Conservation (phyloP, 805 yeast species). For the Wickerhamiella cacticola region DNA sequence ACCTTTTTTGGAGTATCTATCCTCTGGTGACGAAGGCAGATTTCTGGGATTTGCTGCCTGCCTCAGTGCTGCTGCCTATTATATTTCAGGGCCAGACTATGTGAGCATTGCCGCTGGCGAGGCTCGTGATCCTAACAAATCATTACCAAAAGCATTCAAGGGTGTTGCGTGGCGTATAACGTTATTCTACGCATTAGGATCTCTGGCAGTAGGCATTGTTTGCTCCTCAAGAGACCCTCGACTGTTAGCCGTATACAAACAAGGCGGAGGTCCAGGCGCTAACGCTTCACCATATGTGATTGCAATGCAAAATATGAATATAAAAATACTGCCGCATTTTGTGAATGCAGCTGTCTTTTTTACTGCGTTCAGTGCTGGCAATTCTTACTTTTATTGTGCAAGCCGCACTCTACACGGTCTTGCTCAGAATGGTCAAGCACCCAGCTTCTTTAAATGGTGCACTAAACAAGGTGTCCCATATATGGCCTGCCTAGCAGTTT, state of each 20-base stretch:
- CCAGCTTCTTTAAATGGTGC: conserved; percentile 49
- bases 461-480: conserved; percentile 61
- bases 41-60: conserved; percentile 64
- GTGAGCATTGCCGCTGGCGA: conserved; percentile 80
- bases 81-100: conserved; percentile 79
- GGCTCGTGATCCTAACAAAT: conserved; percentile 54
- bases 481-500: conserved; percentile 37
- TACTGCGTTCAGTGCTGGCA: conserved; percentile 74
- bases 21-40: conserved; percentile 45
- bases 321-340: conserved; percentile 35
- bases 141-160: conserved; percentile 62
- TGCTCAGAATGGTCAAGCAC: conserved; percentile 63
- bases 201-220: conserved; percentile 64
- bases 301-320: conserved; percentile 55
- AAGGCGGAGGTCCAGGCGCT: conserved; percentile 38
- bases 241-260: conserved; percentile 44
- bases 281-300: conserved; percentile 53
- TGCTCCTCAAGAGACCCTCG: conserved; percentile 57
- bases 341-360: conserved; percentile 67
- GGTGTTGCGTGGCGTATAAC: conserved; percentile 61
- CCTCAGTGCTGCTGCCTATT: conserved; percentile 57
- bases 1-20: conserved; percentile 42
- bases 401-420: conserved; percentile 57
- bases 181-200: conserved; percentile 58
- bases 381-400: conserved; percentile 65